Evolutionary conservation across 495 filamentous ascomycete species (phyloP), one percentile per base, ranked within the genome.

Genomic region (Penicillium bialowiezense): DNA sequence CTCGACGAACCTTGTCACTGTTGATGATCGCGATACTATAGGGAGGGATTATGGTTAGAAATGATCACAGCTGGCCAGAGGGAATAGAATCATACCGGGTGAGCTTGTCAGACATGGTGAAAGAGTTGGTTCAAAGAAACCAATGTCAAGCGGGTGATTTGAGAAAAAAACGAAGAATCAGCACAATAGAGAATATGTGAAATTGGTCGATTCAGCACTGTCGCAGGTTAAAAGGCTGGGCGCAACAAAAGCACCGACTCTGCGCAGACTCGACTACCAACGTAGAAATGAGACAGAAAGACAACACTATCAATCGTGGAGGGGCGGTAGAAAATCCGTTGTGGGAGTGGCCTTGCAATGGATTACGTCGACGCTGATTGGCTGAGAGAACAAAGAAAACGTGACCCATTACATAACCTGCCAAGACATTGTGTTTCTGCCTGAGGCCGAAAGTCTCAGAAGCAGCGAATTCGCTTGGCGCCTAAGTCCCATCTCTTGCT

Each of bases 21-120:
- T 87, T 96, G 73, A 99, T 88, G 71, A 98, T 97, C 53, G 93
- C 93, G 76, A 98, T 88, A 83, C 93, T 97, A 63, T 60, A 42
- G 7, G 58, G 20, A 46, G 7, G 46, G 50, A 36, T 34, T 49
- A 60, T 10, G 10, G 34, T 64, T 52, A 64, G 58, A 5, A 29
- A 33, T 2, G 43, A 29, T 38, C 38, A 19, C 9, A 2, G 21
- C 9, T 29, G n/a, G 33, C 9, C 21, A 14, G 32, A 9, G 14
- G 12, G 8, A 17, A 23, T 18, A 43, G 9, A 24, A 42, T 51
- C 71, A 53, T 82, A 89, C 89, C 88, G 83, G 44, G 89, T 93
- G 52, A 95, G 77, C 72, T 83, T 93, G 78, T 95, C 90, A 52
- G 86, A 77, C 90, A 93, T 95, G 62, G 48, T 76, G 68, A 44